Conservation (phyloP, 2,329 filamentous ascomycete species). For the Sarocladium oryzae region DNA sequence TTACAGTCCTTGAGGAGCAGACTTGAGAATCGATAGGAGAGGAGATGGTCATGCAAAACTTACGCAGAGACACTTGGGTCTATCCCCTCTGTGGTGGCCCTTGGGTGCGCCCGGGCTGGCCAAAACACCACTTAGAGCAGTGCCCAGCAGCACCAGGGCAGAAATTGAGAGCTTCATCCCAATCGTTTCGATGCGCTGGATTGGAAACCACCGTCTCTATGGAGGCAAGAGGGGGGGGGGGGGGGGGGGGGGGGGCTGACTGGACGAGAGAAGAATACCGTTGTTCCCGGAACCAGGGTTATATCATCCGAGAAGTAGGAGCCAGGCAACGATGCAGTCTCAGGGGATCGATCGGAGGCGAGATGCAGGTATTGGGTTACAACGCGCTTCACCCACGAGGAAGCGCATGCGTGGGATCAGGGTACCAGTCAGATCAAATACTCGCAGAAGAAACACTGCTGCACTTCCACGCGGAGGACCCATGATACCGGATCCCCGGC, state of each 20-base stretch:
- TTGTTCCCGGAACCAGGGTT: no score
- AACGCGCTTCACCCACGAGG: neutral
- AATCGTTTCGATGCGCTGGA: neutral
- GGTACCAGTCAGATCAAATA: neutral
- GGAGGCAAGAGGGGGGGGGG: no score
- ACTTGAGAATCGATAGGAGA: no score
- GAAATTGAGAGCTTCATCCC: constrained; percentile 1
- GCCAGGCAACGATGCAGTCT: neutral
- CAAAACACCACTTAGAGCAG: neutral
- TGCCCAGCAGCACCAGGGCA: neutral
- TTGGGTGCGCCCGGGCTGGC: neutral
- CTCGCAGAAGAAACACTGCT: neutral
- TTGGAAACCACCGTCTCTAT: neutral
- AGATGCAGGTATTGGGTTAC: neutral
- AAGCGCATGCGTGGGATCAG: neutral
- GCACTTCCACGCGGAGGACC: neutral
- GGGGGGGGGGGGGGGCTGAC: no score
- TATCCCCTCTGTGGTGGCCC: neutral
- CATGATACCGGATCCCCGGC: neutral
- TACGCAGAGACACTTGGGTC: neutral
- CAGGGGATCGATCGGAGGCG: neutral
- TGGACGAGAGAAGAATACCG: no score
- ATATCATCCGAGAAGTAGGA: no score
- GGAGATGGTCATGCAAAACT: neutral
- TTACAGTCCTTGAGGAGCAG: no score